A percentile compares a stretch with the other conserved stretches of the same genome.
phyloP scores from a whole-genome alignment of 2,329 filamentous ascomycete species.

The Blastomyces gilchristii region DNA sequence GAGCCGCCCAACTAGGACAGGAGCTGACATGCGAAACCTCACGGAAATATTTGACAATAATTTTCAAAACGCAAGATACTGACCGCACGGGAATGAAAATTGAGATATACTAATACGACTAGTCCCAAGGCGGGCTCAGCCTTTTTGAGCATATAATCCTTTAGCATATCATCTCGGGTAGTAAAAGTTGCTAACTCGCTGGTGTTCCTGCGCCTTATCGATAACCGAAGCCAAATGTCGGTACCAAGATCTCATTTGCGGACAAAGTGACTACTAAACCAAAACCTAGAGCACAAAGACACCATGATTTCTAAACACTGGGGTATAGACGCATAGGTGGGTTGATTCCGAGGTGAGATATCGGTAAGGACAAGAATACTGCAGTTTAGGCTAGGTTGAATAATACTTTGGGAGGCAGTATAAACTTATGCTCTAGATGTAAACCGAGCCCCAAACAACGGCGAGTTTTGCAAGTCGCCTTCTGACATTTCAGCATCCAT shows the following conservation, averaged over 20 bases:
- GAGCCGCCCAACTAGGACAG: neutral
- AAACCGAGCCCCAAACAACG: slow-evolving; percentile 8
- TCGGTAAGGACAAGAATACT: neutral
- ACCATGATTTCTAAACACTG: neutral
- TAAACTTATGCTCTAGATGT: neutral
- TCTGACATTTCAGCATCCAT: neutral
- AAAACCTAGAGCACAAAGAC: neutral
- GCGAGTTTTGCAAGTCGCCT: slow-evolving; percentile 10
- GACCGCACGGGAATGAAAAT: neutral
- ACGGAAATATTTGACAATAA: neutral
- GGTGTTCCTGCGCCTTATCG: neutral
- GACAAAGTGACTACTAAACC: neutral
- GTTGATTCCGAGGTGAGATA: neutral
- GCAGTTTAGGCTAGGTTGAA: neutral
- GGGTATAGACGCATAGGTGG: neutral
- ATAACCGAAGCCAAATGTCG: neutral
- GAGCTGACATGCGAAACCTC: neutral
- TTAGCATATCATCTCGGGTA: neutral
- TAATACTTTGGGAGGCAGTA: neutral
- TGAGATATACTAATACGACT: neutral
- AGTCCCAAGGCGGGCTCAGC: neutral
- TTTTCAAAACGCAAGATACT: neutral
- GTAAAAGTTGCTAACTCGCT: neutral
- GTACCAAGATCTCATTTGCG: neutral
- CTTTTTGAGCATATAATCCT: neutral